Conservation (phyloP, 2,329 filamentous ascomycete genomes). For the Cytospora paraplurivora region DNA sequence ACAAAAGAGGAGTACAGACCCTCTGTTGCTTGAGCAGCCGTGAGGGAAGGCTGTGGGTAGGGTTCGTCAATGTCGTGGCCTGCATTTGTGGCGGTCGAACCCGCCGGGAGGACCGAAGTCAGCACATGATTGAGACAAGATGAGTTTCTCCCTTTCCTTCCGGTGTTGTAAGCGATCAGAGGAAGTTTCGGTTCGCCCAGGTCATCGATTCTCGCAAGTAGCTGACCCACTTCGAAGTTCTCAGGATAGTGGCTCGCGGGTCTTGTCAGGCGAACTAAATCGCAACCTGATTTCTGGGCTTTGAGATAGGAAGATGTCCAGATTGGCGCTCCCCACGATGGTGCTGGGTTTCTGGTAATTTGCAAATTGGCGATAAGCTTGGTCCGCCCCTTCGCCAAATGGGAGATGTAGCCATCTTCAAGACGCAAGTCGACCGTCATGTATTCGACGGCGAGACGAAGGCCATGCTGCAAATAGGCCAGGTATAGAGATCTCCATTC, state of each 20-base stretch:
- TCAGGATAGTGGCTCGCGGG: constrained; percentile 60
- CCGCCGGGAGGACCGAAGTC: constrained; percentile 58
- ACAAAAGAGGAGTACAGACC: constrained; percentile 68
- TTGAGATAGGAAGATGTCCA: constrained; percentile 61
- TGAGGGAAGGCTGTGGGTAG: constrained; percentile 49
- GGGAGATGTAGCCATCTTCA: constrained; percentile 51
- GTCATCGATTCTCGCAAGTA: constrained; percentile 53
- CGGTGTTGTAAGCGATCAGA: constrained; percentile 67
- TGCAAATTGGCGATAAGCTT: constrained; percentile 64
- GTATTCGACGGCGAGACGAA: constrained; percentile 65
- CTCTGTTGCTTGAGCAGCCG: constrained; percentile 63
- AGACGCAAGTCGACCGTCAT: constrained; percentile 63
- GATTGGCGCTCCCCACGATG: constrained; percentile 57
- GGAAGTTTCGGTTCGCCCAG: constrained; percentile 50
- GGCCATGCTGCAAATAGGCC: constrained; percentile 59
- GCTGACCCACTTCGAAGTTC: constrained; percentile 60
- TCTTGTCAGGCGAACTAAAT: constrained; percentile 63
- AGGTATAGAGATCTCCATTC: constrained; percentile 47
- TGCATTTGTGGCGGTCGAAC: constrained; percentile 31
- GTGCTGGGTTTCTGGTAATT: constrained; percentile 41
- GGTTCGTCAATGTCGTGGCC: constrained; percentile 25
- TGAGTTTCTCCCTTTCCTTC: constrained; percentile 62
- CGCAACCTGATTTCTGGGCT: constrained; percentile 59
- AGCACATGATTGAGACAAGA: constrained; percentile 67
- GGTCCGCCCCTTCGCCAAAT: constrained; percentile 53